phyloP scores from a whole-genome alignment of 2,329 filamentous ascomycete genomes.

The Monosporascus sp. region DNA sequence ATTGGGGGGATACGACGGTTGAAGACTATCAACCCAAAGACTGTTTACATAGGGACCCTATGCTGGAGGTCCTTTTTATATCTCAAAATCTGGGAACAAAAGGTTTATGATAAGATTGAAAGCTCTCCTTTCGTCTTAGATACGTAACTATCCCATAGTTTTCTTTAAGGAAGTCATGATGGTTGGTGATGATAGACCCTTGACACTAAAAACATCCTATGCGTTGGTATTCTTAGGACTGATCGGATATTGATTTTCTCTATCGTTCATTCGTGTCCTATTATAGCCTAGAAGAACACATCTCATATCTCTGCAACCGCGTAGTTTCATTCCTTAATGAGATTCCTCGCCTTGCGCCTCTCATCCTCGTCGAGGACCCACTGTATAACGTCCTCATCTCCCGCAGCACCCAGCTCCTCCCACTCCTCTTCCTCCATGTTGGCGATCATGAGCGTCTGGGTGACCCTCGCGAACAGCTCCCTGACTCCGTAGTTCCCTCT shows the following conservation, averaged over 20 bases:
- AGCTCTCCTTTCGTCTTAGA: too few species aligned
- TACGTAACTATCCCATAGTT: neutral
- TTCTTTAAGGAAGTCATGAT: neutral
- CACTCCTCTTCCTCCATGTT: conserved; percentile 81
- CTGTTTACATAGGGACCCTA: too few species aligned
- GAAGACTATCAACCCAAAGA: too few species aligned
- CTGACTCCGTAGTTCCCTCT: conserved; percentile 61
- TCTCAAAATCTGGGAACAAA: too few species aligned
- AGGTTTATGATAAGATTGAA: too few species aligned
- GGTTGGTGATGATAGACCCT: too few species aligned
- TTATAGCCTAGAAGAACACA: too few species aligned
- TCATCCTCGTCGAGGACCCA: conserved; percentile 60
- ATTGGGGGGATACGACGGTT: too few species aligned
- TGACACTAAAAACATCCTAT: neutral
- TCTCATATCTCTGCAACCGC: conserved; percentile 1
- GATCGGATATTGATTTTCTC: neutral
- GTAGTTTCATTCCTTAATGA: conserved; percentile 36
- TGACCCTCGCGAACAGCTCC: conserved; percentile 60
- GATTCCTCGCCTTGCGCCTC: conserved; percentile 55
- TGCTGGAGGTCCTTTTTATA: too few species aligned
- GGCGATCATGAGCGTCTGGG: conserved; percentile 66
- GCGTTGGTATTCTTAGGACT: neutral
- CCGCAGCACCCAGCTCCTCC: conserved; percentile 53
- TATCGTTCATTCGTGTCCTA: neutral
- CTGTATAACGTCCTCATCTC: conserved; percentile 50